Evolutionary conservation across 371 early-diverging fungal genomes (phyloP), one percentile per base, ranked within the genome.

Genomic region (Hamiltosporidium tvaerminnensis): DNA sequence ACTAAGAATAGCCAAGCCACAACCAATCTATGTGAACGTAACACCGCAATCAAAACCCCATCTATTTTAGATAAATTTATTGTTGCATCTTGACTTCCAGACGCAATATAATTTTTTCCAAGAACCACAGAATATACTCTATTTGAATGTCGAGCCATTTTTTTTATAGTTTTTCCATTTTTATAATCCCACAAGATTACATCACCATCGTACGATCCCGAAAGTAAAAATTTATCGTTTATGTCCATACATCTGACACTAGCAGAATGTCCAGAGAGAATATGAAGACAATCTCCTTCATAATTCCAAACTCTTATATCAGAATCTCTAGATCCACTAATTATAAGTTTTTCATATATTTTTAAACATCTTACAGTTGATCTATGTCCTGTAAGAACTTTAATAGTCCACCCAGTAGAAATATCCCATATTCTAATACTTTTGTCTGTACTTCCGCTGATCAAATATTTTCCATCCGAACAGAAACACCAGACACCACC

Each of bases 401-500:
- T 85, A 2, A 86, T 84, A 72, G 90, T 90, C 16, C 70, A 64
- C 0, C 93, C 91, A n/a, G 83, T 79, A 34, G 84, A 82, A 72
- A 90, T 83, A 71, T 94, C 88, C 96, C 96, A 95, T 0, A 96
- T 86, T 14, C 91, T 83, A 16, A 92, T 87, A 0, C 89, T 87
- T 35, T 92, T 83, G 73, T 97, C 98, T 0, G 91, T 94, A 33
- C 90, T 88, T n/a, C 98, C 96, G 44, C 87, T 87, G 1, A 92
- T 90, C 1, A 95, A 81, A 0, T 86, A 83, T 55, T 87, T 84
- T 49, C 85, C 86, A 39, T 84, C 83, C 64, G 87, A 87, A 61
- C 89, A 85, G 57, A 96, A 80, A 0, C 92, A 88, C 97, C 97
- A 96, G 1, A 96, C 92, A 53, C 96, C 95, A 37, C 94, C 94